Evolutionary conservation across 345 rosid species (phyloP).

Genomic region (Angophora floribunda): DNA sequence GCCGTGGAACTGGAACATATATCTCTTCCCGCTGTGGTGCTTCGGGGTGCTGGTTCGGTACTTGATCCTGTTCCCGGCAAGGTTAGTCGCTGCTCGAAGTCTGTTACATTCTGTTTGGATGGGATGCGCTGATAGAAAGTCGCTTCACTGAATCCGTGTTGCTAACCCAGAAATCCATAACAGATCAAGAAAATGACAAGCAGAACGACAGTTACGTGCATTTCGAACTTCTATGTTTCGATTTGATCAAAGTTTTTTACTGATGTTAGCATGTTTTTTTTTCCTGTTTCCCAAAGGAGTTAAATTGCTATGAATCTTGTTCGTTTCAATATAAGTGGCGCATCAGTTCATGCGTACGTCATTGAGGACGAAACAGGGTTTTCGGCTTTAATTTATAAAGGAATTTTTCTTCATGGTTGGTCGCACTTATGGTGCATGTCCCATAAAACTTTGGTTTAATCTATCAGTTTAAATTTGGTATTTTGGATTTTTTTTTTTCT

Average conservation of each 20-base stretch:
- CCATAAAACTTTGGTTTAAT: background rate
- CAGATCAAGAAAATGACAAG: background rate
- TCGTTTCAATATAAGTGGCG: background rate
- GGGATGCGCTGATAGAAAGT: background rate
- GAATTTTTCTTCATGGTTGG: background rate
- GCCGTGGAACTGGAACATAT: conserved; percentile 97
- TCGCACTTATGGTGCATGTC: background rate
- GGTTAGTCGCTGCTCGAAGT: conserved; percentile 30
- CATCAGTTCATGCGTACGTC: background rate
- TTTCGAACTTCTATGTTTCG: background rate
- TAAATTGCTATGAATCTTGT: background rate
- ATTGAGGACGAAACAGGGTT: background rate
- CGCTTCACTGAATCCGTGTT: background rate
- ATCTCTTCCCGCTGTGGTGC: conserved; percentile 91
- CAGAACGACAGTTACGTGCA: background rate
- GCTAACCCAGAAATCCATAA: background rate
- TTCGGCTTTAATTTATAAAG: background rate
- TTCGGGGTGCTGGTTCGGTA: conserved; percentile 77
- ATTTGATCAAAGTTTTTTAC: too few relatives aligned
- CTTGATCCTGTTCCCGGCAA: conserved; percentile 71
- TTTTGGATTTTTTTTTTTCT: background rate
- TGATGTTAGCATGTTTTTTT: background rate
- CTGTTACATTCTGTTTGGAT: background rate
- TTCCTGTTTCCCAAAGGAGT: too few relatives aligned
- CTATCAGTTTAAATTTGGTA: background rate